Conservation (phyloP, 768 basidiomycete genomes). For the Naganishia antarctica region DNA sequence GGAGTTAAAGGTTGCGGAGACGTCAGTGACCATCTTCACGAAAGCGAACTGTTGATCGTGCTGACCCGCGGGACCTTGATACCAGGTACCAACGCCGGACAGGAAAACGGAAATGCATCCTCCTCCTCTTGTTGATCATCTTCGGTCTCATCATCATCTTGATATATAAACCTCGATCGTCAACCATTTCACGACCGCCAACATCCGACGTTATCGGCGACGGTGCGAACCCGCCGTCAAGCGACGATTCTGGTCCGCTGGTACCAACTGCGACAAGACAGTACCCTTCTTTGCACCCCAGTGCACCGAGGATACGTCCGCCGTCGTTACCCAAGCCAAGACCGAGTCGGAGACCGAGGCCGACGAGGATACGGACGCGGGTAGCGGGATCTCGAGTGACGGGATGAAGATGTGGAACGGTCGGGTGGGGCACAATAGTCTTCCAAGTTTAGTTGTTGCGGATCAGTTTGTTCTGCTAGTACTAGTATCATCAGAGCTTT, state of each 20-base stretch:
- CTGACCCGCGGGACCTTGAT: background rate
- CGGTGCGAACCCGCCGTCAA: background rate
- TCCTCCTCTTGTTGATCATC: constrained; percentile 82
- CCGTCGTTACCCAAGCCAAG: constrained; percentile 17
- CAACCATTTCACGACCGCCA: background rate
- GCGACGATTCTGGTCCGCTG: too few relatives aligned
- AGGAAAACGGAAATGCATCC: constrained; percentile 86
- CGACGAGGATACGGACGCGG: background rate
- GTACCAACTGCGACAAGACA: background rate
- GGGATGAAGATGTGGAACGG: too few relatives aligned
- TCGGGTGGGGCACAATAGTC: too few relatives aligned
- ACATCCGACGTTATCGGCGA: background rate
- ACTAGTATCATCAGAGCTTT: too few relatives aligned
- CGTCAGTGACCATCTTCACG: constrained; percentile 54
- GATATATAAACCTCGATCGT: constrained; percentile 76
- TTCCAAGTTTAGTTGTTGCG: too few relatives aligned
- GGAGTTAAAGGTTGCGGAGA: constrained; percentile 75
- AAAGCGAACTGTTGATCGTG: background rate
- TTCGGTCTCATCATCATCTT: constrained; percentile 79
- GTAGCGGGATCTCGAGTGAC: too few relatives aligned
- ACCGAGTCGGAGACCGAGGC: constrained; percentile 7
- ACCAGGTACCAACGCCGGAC: constrained; percentile 86
- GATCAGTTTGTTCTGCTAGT: too few relatives aligned
- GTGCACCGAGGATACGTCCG: constrained; percentile 13
- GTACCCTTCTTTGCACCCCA: background rate